Base-by-base conservation (phyloP, 257 asterid species). In the Salvia splendens region DNA sequence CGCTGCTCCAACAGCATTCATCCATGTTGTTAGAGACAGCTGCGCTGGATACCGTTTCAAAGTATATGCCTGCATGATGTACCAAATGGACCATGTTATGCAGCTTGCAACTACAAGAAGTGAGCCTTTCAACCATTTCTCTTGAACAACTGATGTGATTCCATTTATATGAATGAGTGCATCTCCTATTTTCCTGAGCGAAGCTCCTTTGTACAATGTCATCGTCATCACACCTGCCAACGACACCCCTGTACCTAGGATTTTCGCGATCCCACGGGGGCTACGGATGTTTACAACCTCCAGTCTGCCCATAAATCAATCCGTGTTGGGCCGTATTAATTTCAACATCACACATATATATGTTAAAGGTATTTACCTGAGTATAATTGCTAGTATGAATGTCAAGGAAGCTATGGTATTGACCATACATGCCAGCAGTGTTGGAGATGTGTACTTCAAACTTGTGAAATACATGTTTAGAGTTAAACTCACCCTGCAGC, bases 1-100 rank as follows among this genome's bases (percentile, higher is more conserved):
- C 61, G 91, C 86, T 53, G 89, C 95, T 63, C 95, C 97, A 17
- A 85, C 84, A 67, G 85, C 67, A 55, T 69, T 89, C 87, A 87
- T 87, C 95, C 94, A 89, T 30, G 92, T 73, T 0, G 94, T 61
- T 61, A 87, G 70, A 3, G 97, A 89, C 61, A 89, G 84, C 73
- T 85, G 95, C 36, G 89, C 91, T 51, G 95, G 95, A 77, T 82
- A 87, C 43, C 95, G 75, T 77, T 66, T 85, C 82, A 85, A 65
- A 16, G 94, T 81, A 50, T 68, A 80, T 16, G 94, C 94, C 96
- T 89, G 95, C 94, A 85, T 87, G 67, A 87, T 85, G 77, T 79
- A 87, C 84, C 86, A 67, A 14, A 82, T 61, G 50, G 95, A 82
- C 89, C 89, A 87, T 8, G 87, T 72, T 16, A 89, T 70, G 77